These are phyloP conservation scores for Mycena metata DNA, from an alignment of 768 basidiomycete genomes.

Conservation along the genomic window DNA sequence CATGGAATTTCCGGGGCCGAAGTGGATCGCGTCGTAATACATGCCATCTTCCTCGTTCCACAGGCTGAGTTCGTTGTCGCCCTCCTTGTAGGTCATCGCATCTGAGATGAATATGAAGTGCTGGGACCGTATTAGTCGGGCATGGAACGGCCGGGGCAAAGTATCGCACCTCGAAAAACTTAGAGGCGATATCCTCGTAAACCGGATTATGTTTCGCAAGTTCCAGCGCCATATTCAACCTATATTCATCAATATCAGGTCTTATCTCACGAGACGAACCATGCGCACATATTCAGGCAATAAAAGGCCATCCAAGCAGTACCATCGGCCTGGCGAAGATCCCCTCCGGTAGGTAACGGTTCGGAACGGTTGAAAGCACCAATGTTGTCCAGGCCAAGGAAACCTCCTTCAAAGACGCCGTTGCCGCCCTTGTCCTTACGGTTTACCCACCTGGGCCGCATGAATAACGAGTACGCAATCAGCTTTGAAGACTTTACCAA, in stretches of 20 bases:
- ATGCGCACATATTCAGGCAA: slow-evolving; percentile 87
- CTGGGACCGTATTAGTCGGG: slow-evolving; percentile 52
- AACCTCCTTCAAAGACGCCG: slow-evolving; percentile 98
- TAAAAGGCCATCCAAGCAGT: slow-evolving; percentile 99
- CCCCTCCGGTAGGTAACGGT: slow-evolving; percentile 94
- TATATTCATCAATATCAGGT: slow-evolving; percentile 46
- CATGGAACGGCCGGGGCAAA: slow-evolving; percentile 23
- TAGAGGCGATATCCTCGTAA: slow-evolving; percentile 99
- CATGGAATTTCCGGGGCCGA: slow-evolving; percentile 83
- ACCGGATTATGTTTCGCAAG: slow-evolving; percentile 97
- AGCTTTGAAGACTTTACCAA: slow-evolving; percentile 65
- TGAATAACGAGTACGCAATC: neutral
- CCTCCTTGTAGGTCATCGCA: slow-evolving; percentile 94
- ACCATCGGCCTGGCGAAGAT: slow-evolving; percentile 95
- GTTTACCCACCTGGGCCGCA: slow-evolving; percentile 89
- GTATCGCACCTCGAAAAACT: slow-evolving; percentile 85
- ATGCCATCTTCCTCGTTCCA: slow-evolving; percentile 99
- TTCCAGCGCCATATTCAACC: slow-evolving; percentile 97
- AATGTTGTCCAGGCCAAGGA: slow-evolving; percentile 98
- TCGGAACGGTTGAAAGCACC: slow-evolving; percentile 98
- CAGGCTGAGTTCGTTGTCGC: slow-evolving; percentile 83
- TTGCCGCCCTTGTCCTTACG: slow-evolving; percentile 95
- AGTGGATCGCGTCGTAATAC: slow-evolving; percentile 98
- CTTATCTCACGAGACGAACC: neutral
- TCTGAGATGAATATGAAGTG: slow-evolving; percentile 99